Evolutionary conservation across 169 alveolate genomes (phyloP).

Genomic region (Babesia caballi): DNA sequence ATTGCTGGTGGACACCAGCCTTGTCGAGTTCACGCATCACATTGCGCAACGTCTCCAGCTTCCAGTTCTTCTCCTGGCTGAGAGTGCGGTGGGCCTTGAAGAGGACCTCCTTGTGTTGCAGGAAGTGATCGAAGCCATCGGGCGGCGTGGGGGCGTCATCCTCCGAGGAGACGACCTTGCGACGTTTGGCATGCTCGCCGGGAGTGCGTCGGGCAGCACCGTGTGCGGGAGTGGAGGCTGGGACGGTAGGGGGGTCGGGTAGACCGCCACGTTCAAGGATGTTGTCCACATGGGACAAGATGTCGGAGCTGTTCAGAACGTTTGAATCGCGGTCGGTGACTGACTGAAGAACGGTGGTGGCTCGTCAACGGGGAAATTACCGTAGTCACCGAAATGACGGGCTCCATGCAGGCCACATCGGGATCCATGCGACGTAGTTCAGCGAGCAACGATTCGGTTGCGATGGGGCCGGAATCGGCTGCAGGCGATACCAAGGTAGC

Average conservation of each 20-base stretch:
- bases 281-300: neutral
- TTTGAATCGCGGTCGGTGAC: neutral
- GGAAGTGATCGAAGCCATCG: neutral
- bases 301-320: neutral
- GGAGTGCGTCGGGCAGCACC: neutral
- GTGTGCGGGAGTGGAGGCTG: neutral
- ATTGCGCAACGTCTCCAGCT: constrained; percentile 4
- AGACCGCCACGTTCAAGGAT: neutral
- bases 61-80: constrained; percentile 16
- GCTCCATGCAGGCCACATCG: neutral
- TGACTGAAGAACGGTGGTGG: neutral
- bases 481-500: constrained; percentile 11
- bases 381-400: neutral
- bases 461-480: neutral
- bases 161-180: neutral
- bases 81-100: constrained; percentile 34
- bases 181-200: constrained; percentile 11
- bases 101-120: constrained; percentile 3
- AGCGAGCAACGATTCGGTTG: neutral
- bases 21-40: constrained; percentile 9
- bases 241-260: neutral
- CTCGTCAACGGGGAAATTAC: neutral
- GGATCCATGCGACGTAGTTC: neutral
- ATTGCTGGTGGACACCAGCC: neutral
- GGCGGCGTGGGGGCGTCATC: neutral